A percentile compares a stretch with the other conserved stretches of the same genome.
phyloP scores from a whole-genome alignment of 2,329 filamentous ascomycete species.

The Pestalotiopsis sp. region DNA sequence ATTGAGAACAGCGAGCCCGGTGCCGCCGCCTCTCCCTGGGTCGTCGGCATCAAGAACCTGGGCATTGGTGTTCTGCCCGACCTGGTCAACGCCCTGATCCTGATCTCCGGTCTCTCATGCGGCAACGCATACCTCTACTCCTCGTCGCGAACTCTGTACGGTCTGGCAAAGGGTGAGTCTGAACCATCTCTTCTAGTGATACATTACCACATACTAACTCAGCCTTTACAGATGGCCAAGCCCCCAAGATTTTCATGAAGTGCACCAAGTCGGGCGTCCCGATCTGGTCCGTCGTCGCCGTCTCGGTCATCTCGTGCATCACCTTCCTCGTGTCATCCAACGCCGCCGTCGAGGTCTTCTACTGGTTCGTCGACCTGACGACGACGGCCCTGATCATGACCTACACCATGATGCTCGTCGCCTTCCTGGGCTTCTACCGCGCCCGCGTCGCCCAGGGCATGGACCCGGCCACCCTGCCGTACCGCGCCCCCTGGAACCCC shows the following conservation, averaged over 20 bases:
- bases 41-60: constrained; percentile 58
- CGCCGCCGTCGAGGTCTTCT: constrained; percentile 38
- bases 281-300: constrained; percentile 33
- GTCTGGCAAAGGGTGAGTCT: constrained; percentile 28
- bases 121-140: constrained; percentile 26
- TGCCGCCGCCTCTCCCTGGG: constrained; percentile 55
- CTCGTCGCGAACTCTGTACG: constrained; percentile 23
- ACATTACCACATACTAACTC: constrained; percentile 1
- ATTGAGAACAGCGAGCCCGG: constrained; percentile 53
- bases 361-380: constrained; percentile 44
- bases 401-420: constrained; percentile 48
- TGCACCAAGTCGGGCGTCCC: constrained; percentile 51
- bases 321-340: constrained; percentile 42
- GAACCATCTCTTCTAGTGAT: neutral
- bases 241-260: constrained; percentile 40
- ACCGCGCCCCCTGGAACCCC: constrained; percentile 52
- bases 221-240: constrained; percentile 28
- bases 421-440: constrained; percentile 51
- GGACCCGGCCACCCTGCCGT: constrained; percentile 51
- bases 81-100: constrained; percentile 56
- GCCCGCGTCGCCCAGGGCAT: constrained; percentile 57
- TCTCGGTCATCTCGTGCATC: constrained; percentile 36
- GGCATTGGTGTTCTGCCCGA: constrained; percentile 55
- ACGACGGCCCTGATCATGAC: constrained; percentile 46
- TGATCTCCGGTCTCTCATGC: constrained; percentile 27